A percentile compares a stretch with the other conserved stretches of the same genome.
These are phyloP conservation scores for Blastomyces parvus DNA, from an alignment of 2,329 filamentous ascomycete genomes.

Conservation along the genomic window DNA sequence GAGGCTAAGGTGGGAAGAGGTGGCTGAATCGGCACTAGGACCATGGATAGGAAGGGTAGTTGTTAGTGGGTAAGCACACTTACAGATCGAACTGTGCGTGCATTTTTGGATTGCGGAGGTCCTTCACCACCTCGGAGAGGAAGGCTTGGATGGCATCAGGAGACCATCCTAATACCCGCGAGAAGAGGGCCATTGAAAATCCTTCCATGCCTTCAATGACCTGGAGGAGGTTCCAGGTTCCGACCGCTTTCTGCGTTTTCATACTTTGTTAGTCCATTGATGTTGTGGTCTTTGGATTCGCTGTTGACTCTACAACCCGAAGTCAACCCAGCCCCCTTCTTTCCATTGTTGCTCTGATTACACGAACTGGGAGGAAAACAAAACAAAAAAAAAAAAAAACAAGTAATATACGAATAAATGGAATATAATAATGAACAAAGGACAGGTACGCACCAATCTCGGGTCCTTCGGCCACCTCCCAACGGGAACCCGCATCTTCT, in stretches of 20 bases:
- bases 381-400: too few relatives aligned
- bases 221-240: constrained; percentile 11
- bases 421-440: neutral
- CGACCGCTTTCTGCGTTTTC: constrained; percentile 16
- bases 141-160: constrained; percentile 7
- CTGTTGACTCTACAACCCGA: too few relatives aligned
- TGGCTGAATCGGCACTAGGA: neutral
- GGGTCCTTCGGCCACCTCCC: constrained; percentile 22
- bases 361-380: neutral
- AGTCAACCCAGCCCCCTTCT: neutral
- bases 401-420: too few relatives aligned
- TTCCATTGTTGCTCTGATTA: neutral
- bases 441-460: constrained; percentile 11
- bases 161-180: constrained; percentile 16
- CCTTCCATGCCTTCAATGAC: constrained; percentile 17
- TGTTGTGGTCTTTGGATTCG: neutral
- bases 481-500: constrained; percentile 19
- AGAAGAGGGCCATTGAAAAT: constrained; percentile 15
- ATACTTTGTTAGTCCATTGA: neutral
- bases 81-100: constrained; percentile 5
- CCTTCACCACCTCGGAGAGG: constrained; percentile 1
- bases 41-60: neutral
- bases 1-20: neutral
- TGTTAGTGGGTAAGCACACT: neutral
- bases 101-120: constrained; percentile 7